Conservation (phyloP, 2,329 filamentous ascomycete species). For the Sarocladiaceae sp. region DNA sequence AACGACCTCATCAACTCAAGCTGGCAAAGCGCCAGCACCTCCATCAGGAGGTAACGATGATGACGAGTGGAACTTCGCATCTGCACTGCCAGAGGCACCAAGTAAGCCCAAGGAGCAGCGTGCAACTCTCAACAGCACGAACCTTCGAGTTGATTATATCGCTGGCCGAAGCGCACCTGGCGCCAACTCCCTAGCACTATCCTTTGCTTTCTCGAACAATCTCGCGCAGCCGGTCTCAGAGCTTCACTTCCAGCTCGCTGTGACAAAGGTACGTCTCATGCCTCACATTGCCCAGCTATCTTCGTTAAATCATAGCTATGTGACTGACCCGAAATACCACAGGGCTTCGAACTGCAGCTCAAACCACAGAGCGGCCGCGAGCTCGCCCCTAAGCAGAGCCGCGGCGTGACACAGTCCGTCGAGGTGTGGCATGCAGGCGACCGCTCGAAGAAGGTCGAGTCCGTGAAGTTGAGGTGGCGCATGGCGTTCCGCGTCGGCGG, state of each 20-base stretch:
- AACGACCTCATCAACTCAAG: too few relatives aligned
- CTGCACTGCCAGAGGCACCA: conserved; percentile 62
- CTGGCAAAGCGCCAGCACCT: conserved; percentile 17
- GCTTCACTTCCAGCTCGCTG: conserved; percentile 85
- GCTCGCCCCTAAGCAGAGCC: conserved; percentile 64
- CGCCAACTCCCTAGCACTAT: conserved; percentile 57
- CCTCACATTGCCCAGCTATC: background rate
- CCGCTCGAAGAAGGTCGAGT: conserved; percentile 59
- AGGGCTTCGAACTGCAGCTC: conserved; percentile 77
- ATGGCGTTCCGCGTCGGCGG: conserved; percentile 67
- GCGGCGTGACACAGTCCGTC: conserved; percentile 76
- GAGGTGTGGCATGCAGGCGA: conserved; percentile 68
- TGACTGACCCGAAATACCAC: background rate
- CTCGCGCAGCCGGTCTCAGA: conserved; percentile 65
- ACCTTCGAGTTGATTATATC: conserved; percentile 66
- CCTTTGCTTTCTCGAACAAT: conserved; percentile 79
- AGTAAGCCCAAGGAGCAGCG: conserved; percentile 55
- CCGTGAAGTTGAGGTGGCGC: conserved; percentile 87
- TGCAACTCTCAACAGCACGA: conserved; percentile 61
- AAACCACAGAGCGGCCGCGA: conserved; percentile 78
- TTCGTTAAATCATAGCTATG: background rate
- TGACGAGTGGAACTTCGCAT: conserved; percentile 92
- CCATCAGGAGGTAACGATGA: conserved; percentile 49
- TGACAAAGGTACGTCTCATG: conserved; percentile 68
- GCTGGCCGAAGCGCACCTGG: conserved; percentile 53